Conservation (phyloP, 768 basidiomycete genomes). For the Naganishia randhawae region DNA sequence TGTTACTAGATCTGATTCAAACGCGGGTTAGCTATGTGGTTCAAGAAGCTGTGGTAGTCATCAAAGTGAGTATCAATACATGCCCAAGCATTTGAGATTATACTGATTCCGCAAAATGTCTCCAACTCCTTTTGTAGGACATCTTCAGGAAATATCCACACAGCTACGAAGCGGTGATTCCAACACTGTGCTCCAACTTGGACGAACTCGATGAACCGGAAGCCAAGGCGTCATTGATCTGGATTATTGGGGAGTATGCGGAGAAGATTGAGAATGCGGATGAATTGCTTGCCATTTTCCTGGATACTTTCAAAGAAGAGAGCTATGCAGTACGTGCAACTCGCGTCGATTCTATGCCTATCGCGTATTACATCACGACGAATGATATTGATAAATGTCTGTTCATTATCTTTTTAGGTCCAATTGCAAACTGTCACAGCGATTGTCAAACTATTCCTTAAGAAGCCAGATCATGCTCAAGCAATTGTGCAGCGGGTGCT, state of each 20-base stretch:
- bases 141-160: slow-evolving; percentile 97
- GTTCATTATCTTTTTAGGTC: slow-evolving; percentile 54
- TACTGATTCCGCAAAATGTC: background rate
- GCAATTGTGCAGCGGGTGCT: slow-evolving; percentile 86
- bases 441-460: slow-evolving; percentile 92
- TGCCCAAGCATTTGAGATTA: too few relatives aligned
- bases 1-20: slow-evolving; percentile 83
- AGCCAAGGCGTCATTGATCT: slow-evolving; percentile 94
- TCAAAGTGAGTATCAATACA: slow-evolving; percentile 66
- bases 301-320: slow-evolving; percentile 90
- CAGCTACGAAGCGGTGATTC: slow-evolving; percentile 94
- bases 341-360: background rate
- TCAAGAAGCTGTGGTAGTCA: slow-evolving; percentile 95
- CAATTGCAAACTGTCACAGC: slow-evolving; percentile 69
- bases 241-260: slow-evolving; percentile 99
- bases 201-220: slow-evolving; percentile 98
- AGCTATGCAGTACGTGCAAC: slow-evolving; percentile 67
- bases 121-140: slow-evolving; percentile 60
- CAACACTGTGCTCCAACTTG: slow-evolving; percentile 85
- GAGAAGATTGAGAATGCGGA: slow-evolving; percentile 96
- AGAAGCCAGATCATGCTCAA: slow-evolving; percentile 89
- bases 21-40: slow-evolving; percentile 96
- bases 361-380: slow-evolving; percentile 29
- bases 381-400: slow-evolving; percentile 52
- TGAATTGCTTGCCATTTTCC: slow-evolving; percentile 81